These are phyloP conservation scores for Parachaetomium inaequale DNA, from an alignment of 495 filamentous ascomycete species.

Conservation along the genomic window DNA sequence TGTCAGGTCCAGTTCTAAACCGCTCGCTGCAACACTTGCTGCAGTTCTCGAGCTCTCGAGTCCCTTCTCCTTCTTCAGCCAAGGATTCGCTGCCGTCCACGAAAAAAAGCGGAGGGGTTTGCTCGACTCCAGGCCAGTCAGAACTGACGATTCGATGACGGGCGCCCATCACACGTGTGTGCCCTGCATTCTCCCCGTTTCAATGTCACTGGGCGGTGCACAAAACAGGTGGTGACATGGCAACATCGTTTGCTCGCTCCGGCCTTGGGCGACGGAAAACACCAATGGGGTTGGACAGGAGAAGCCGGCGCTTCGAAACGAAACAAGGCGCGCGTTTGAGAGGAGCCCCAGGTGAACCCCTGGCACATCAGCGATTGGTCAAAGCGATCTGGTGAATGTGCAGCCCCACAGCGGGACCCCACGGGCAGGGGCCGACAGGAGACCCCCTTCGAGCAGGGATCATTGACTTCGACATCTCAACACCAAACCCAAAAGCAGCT, in stretches of 20 bases:
- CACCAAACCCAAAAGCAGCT: too few relatives aligned
- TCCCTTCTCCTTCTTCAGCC: background rate
- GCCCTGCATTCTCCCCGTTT: constrained; percentile 13
- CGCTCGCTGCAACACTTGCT: constrained; percentile 1
- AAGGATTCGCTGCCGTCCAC: background rate
- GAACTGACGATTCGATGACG: background rate
- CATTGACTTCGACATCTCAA: background rate
- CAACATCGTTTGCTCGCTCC: background rate
- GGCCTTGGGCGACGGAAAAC: background rate
- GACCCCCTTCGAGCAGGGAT: background rate
- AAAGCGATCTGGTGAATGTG: background rate
- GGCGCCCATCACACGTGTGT: constrained; percentile 4
- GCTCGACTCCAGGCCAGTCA: background rate
- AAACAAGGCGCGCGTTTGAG: constrained; percentile 25
- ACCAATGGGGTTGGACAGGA: constrained; percentile 8
- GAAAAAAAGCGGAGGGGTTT: background rate
- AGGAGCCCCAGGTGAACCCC: constrained; percentile 12
- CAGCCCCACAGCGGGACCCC: background rate
- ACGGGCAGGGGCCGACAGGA: background rate
- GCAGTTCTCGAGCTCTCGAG: background rate
- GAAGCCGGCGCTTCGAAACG: constrained; percentile 17
- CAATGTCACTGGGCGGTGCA: background rate
- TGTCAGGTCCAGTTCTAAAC: background rate
- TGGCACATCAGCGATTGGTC: constrained; percentile 15
- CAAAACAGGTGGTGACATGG: background rate